These are phyloP conservation scores for Monilinia polystroma DNA, from an alignment of 2,329 filamentous ascomycete genomes.

Conservation along the genomic window DNA sequence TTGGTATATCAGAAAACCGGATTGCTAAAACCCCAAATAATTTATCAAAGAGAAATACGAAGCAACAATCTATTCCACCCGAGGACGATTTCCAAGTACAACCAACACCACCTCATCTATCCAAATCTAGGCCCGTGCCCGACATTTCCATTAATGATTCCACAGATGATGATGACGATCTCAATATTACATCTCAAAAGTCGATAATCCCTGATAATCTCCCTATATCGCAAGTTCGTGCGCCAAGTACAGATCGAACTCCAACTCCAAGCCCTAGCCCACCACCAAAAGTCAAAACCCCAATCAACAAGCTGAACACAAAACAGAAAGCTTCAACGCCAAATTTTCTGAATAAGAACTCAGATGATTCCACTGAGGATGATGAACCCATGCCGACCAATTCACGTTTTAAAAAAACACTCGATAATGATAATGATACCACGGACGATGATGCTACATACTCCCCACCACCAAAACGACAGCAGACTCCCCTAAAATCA, in stretches of 20 bases:
- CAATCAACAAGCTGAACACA: constrained; percentile 24
- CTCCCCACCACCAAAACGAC: constrained; percentile 5
- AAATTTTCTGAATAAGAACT: not conserved
- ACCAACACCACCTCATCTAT: constrained; percentile 33
- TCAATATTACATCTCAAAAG: constrained; percentile 35
- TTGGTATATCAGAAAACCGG: constrained; percentile 29
- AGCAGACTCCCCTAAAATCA: constrained; percentile 14
- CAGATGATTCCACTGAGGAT: constrained; percentile 22
- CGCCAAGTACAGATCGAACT: not conserved
- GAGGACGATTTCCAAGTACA: constrained; percentile 40
- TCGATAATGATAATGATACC: constrained; percentile 19
- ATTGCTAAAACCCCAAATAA: constrained; percentile 15
- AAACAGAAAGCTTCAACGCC: constrained; percentile 17
- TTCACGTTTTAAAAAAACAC: not conserved
- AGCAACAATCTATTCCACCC: constrained; percentile 4
- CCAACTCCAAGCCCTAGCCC: constrained; percentile 2
- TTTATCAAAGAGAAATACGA: not conserved
- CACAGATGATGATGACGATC: constrained; percentile 36
- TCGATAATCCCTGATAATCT: constrained; percentile 34
- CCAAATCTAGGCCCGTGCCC: constrained; percentile 19
- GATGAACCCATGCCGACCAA: constrained; percentile 5
- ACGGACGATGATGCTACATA: constrained; percentile 25
- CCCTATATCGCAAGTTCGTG: constrained; percentile 26
- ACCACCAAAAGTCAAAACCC: constrained; percentile 8
- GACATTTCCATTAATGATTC: constrained; percentile 24